Evolutionary conservation across 139 green algal species (phyloP), one percentile per base, ranked within the genome.

Genomic region (Chlorella sp.): DNA sequence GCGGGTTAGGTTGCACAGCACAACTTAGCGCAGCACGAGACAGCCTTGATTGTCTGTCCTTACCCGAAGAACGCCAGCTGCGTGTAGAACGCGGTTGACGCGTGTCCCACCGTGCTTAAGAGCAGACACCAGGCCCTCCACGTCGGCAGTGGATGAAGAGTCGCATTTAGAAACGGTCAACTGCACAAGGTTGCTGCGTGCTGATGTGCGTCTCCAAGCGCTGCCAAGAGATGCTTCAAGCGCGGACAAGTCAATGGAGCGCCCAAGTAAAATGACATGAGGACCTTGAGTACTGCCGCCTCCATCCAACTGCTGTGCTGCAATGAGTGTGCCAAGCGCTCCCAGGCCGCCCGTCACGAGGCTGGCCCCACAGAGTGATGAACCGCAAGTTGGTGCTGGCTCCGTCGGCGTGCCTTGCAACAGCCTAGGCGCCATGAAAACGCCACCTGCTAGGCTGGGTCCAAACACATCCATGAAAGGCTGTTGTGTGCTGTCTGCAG

Each of bases 21-120:
- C 4, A 14, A 68, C 60, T 68, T 18, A 26, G 60, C 60, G 15
- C 14, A 26, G 15, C 60, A 68, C 18, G 18, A 68, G 60, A 14
- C 60, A 68, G 60, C 60, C 60, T 18, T 18, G 18, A 68, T 18
- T 68, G 60, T 18, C 4, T 32, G 1, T 5, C 1, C 84, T 42
- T 39, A 88, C 84, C 84, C 34, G 77, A 26, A 97, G 89, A 34
- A 96, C 95, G 15, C 96, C 96, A 16, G 94, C 95, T 9, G 95
- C 95, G 87, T 96, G 95, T 2, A 97, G 37, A 34, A 97, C 42
- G n/a, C 22, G 66, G 7, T 32, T 15, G 9, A 91, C n/a, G 0
- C 11, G 16, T 9, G 22, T 9, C 32, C 79, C 37, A 53, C 40
- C 32, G 3, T 11, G 2, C 2, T 36, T 14, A 28, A 78, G 18